Base-by-base conservation (phyloP, 768 basidiomycete species). In the Tricholoma bakamatsutake region DNA sequence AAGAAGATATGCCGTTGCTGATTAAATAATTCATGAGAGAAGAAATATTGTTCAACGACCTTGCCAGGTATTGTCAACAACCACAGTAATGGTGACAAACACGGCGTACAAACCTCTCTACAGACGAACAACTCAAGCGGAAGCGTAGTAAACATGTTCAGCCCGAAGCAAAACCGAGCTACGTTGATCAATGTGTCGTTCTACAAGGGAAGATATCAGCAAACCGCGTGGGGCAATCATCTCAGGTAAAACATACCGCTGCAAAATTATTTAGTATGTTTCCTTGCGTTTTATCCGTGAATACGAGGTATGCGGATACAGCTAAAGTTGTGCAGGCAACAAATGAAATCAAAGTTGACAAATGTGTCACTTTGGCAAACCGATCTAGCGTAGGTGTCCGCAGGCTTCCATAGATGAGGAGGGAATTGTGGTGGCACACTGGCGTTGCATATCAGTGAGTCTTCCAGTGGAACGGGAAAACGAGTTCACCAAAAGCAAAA, bases 121-220 rank as follows among this genome's bases (percentile, higher is more conserved):
- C 97, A 99, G 24, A 99, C 97, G 67, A 98, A 99, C 12, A 94
- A 76, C 64, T 99, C 97, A 39, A 99, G 76, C 0, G 97, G 97
- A 18, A 98, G 82, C 0, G 97, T 99, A 1, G 95, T 95, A 64
- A 98, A 97, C 97, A 98, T 99, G 70, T 96, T 97, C 60, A 94
- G 69, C 10, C 93, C 94, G 66, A 95, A 93, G 66, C 90, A 93
- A 62, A 97, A 91, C 13, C 97, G 81, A 2, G 97, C 97, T 51
- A 98, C 76, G 65, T 98, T 98, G 73, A 98, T 97, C 55, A 98
- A 63, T n/a, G 85, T 82, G 64, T 96, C 91, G 59, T 80, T 77
- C 84, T 90, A 64, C 10, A 0, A 8, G 10, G n/a, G 15, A n/a
- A 31, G 13, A 17, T 30, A 17, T 48, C 28, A 48, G 46, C 15